Evolutionary conservation across 768 basidiomycete genomes (phyloP), one percentile per base, ranked within the genome.

Genomic region (Lactarius hengduanensis): DNA sequence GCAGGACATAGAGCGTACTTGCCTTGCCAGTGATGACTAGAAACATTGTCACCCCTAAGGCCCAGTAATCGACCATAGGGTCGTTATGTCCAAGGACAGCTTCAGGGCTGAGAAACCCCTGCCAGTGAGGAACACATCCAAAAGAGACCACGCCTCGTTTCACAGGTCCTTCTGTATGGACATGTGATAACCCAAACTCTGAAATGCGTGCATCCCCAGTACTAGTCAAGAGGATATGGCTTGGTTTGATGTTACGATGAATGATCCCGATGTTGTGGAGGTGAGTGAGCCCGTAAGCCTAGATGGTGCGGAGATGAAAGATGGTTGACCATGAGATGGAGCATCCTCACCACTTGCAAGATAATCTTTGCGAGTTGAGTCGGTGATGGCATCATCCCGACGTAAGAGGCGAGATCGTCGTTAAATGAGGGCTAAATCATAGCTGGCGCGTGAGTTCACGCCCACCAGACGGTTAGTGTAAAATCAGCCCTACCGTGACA

Each of bases 221-320:
- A 22, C 4, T 26, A 15, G 47, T 54, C 55, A 65, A 36, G 38
- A 62, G 45, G 38, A 62, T 43, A n/a, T 62, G 62, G 38, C 20
- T 38, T n/a, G 55, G 59, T 36, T 54, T 65, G 60, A 68, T 18
- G n/a, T 58, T 61, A 26, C 61, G 32, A 34, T 62, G 65, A 6
- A 66, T 40, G 45, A 66, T 66, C 28, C 65, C 65, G 40, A 66
- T 62, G 38, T 50, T 22, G 28, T 59, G 68, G 9, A 59, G 59
- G 58, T 40, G 41, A 41, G 10, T 18, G 41, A 56, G 32, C 5
- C 68, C 60, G 53, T 26, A n/a, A 22, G 63, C 43, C 64, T 64
- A 13, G 47, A 6, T 22, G 7, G 18, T 0, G 36, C 22, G 22
- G 18, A 59, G 26, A 18, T 50, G 18, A 30, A 26, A 20, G 57